Base-by-base conservation (phyloP, 1,284 basidiomycete species). In the Ceratorhiza oryzae-sativae region DNA sequence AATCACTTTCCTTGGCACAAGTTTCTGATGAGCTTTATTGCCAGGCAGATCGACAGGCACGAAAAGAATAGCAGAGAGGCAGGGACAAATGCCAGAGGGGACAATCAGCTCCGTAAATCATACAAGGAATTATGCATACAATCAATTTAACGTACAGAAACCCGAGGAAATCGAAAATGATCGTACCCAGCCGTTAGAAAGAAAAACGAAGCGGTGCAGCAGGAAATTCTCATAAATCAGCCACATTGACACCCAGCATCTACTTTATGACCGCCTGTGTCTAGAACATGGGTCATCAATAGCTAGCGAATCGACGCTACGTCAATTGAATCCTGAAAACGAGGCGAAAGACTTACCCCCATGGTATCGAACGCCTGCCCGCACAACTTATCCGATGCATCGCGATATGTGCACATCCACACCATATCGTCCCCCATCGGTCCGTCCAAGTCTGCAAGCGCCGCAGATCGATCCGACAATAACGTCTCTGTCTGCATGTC, bases 391-490 rank as follows among this genome's bases (percentile, higher is more conserved):
- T 55, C 67, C 27, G 67, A 45, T 9, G 25, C 20, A n/a, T 58
- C 53, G 8, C 67, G 67, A 41, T 70, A 70, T 41, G 67, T 58
- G 27, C 67, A 59, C 67, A 48, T 58, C 67, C 55, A 70, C 25
- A 70, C 67, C 41, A 46, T 20, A n/a, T 70, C 67, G n/a, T 70
- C 55, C 6, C 67, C 67, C 5, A 32, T n/a, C 6, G 39, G 27
- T 10, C 55, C 67, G 48, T 70, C 55, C 41, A 59, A 42, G 18
- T 55, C 45, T 13, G 42, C 67, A 10, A 70, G 67, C 10, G 59
- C 55, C 9, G 67, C 67, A 46, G 67, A 70, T 45, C 30, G 39
- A 46, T 70, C 67, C 1, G 55, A 58, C 51, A 70, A 30, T 15
- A 70, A 32, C 13, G 67, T 70, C 45, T 70, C 67, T 15, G 67